A percentile compares a stretch with the other conserved stretches of the same genome.
Conservation (phyloP, 345 rosid genomes). For the Nasturtium officinale region DNA sequence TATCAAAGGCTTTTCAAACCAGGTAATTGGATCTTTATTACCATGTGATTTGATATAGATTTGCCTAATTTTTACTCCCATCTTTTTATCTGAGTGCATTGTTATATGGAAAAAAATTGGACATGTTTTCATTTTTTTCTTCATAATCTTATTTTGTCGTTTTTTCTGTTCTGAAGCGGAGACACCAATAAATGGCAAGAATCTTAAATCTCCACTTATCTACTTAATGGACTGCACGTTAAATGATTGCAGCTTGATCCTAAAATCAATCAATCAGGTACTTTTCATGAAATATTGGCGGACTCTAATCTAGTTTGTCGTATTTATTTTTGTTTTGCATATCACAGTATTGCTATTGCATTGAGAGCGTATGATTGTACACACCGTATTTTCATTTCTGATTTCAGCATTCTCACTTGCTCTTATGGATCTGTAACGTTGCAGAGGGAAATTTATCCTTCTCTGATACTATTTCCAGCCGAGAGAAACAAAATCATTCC, state of each 20-base stretch:
- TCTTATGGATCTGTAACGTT: slow-evolving; percentile 21
- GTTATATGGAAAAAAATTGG: neutral
- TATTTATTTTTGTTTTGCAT: slow-evolving; percentile 8
- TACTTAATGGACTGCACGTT: slow-evolving; percentile 87
- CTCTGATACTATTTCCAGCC: slow-evolving; percentile 79
- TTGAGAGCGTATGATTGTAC: neutral
- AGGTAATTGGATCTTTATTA: slow-evolving; percentile 43
- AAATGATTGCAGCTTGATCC: slow-evolving; percentile 83
- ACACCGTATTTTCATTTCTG: slow-evolving; percentile 6
- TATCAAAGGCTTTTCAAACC: slow-evolving; percentile 41
- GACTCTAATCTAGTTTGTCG: slow-evolving; percentile 16
- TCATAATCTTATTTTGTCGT: slow-evolving; percentile 4
- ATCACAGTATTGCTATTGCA: neutral
- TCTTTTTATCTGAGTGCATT: slow-evolving; percentile 8
- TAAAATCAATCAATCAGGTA: slow-evolving; percentile 71
- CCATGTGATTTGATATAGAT: neutral
- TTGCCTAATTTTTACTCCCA: neutral
- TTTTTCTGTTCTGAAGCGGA: slow-evolving; percentile 32
- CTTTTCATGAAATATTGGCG: slow-evolving; percentile 19
- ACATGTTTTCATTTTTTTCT: neutral
- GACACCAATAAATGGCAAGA: slow-evolving; percentile 22
- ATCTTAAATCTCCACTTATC: slow-evolving; percentile 59
- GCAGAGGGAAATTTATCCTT: slow-evolving; percentile 90
- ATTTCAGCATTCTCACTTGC: slow-evolving; percentile 15
- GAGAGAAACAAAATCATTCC: slow-evolving; percentile 56